A percentile compares a stretch with the other conserved stretches of the same genome.
These are phyloP conservation scores for Fistulina hepatica DNA, from an alignment of 1,284 basidiomycete species.

Conservation along the genomic window DNA sequence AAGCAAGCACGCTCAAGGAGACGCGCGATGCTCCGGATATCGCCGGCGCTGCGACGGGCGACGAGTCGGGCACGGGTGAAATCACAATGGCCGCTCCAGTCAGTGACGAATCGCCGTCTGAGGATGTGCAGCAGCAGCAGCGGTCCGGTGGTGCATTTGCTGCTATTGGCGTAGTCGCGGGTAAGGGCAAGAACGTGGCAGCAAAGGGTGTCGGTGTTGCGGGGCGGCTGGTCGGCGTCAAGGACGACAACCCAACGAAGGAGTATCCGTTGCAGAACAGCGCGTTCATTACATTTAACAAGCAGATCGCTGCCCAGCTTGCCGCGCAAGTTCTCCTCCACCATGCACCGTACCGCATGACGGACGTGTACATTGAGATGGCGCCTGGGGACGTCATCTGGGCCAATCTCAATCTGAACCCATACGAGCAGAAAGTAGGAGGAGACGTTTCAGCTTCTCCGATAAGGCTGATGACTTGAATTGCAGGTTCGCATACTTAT, in stretches of 20 bases:
- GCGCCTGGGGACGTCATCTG: conserved; percentile 85
- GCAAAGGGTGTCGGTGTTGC: conserved; percentile 15
- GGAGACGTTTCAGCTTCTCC: too few relatives aligned
- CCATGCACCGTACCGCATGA: conserved; percentile 73
- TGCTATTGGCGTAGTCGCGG: conserved; percentile 14
- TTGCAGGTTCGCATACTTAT: conserved; percentile 45
- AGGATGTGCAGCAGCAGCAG: too few relatives aligned
- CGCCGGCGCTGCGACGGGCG: too few relatives aligned
- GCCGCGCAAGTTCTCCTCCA: conserved; percentile 65
- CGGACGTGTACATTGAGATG: conserved; percentile 29
- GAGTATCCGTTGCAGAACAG: conserved; percentile 69
- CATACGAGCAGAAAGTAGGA: conserved; percentile 63
- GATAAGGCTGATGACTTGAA: not conserved
- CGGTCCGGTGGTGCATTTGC: too few relatives aligned
- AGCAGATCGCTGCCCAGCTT: conserved; percentile 89
- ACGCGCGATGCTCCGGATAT: too few relatives aligned
- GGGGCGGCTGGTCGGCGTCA: conserved; percentile 14
- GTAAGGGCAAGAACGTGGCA: conserved; percentile 16
- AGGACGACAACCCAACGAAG: conserved; percentile 14
- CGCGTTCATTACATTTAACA: conserved; percentile 89
- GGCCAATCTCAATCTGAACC: conserved; percentile 81
- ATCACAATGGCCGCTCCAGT: too few relatives aligned
- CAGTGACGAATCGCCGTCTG: too few relatives aligned
- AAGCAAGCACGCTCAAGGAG: too few relatives aligned
- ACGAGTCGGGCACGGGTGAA: too few relatives aligned